Evolutionary conservation across 345 rosid species (phyloP), one percentile per base, ranked within the genome.

Genomic region (Passiflora organensis): DNA sequence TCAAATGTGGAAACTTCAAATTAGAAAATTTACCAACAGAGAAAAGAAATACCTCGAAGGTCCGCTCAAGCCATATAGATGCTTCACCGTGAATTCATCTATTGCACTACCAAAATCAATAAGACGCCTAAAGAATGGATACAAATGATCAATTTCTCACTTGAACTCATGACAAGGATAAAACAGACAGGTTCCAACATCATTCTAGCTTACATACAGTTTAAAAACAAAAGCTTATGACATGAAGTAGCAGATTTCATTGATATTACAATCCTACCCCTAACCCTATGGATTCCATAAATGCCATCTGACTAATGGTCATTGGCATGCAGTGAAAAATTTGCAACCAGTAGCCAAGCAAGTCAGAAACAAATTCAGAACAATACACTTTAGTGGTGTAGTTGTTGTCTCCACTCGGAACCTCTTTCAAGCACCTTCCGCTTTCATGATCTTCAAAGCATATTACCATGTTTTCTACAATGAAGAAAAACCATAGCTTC

Each of bases 21-120:
- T 43, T 20, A 56, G 10, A 46, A 55, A 18, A 60, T 11, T 49
- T 62, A 13, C 60, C 36, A 34, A 28, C 53, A 69, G 24, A 42
- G 49, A 51, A 64, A 46, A 39, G 32, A 58, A 32, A 60, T 82
- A 91, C 97, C 91, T 85, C 32, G 95, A 87, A 62, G 98, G 98
- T 64, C 98, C 98, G 51, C 63, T 63, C 28, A 87, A 75, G 28
- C 95, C 95, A 61, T 87, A 87, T 2, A 85, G 52, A 72, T 91
- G 85, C 78, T 83, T 84, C 74, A 85, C 21, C 15, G 96, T 82
- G 73, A 82, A 91, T 23, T 82, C 95, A 74, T 91, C 89, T 58
- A 87, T 70, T 55, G 95, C 89, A 68, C 96, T 87, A 53, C 98
- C 98, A 74, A 91, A 91, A 78, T 91, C 97, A 65, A 91, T 91